These are phyloP conservation scores for Pisolithus orientalis DNA, from an alignment of 768 basidiomycete species.

Conservation along the genomic window DNA sequence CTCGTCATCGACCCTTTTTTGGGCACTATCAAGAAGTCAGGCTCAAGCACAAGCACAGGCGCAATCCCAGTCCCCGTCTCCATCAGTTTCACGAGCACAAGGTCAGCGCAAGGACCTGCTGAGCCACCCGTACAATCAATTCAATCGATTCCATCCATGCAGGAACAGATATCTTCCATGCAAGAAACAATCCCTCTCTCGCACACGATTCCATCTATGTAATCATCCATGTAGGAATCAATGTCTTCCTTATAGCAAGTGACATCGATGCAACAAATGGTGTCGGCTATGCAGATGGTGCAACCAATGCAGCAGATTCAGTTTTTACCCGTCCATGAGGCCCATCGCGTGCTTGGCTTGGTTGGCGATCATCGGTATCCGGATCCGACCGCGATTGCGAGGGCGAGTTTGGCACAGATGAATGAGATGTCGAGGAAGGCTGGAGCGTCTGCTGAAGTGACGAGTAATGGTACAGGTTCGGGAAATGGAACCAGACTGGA, in stretches of 20 bases:
- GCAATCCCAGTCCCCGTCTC: background rate
- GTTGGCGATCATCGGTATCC: constrained; percentile 28
- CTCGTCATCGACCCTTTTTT: constrained; percentile 18
- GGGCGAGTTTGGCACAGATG: constrained; percentile 69
- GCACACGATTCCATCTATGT: too few relatives aligned
- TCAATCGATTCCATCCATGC: background rate
- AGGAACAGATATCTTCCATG: background rate
- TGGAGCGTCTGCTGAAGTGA: constrained; percentile 22
- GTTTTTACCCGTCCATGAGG: constrained; percentile 54
- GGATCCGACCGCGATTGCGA: constrained; percentile 51
- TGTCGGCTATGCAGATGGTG: background rate
- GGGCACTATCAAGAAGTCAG: constrained; percentile 17
- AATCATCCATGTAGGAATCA: background rate
- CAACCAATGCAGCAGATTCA: constrained; percentile 13
- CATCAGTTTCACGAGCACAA: background rate
- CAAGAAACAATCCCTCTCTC: too few relatives aligned
- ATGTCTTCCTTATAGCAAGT: background rate
- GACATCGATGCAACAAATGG: background rate
- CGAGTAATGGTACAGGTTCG: too few relatives aligned
- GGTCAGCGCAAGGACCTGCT: background rate
- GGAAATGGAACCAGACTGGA: background rate
- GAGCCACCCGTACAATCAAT: background rate
- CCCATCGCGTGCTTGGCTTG: constrained; percentile 43
- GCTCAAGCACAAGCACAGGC: background rate
- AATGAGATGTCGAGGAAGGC: constrained; percentile 70